These are phyloP conservation scores for Exophiala bonariae DNA, from an alignment of 2,329 filamentous ascomycete genomes.

Conservation along the genomic window DNA sequence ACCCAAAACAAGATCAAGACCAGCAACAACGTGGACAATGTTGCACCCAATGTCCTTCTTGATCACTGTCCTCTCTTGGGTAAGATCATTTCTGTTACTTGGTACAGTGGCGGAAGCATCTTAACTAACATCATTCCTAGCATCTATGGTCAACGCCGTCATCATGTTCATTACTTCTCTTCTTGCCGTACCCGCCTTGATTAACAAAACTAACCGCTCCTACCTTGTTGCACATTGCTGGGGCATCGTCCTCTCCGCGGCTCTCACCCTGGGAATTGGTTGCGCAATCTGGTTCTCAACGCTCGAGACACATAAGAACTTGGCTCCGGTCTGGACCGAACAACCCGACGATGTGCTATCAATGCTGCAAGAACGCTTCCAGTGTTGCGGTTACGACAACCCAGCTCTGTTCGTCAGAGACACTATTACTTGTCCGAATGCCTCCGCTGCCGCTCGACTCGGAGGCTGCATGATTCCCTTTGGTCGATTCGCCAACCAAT, in stretches of 20 bases:
- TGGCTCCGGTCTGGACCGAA: conserved; percentile 60
- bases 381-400: conserved; percentile 79
- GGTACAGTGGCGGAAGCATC: no score
- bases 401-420: conserved; percentile 71
- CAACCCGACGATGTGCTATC: conserved; percentile 62
- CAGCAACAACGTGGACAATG: conserved; percentile 47
- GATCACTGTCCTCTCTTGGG: conserved; percentile 54
- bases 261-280: conserved; percentile 67
- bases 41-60: conserved; percentile 54
- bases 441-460: conserved; percentile 68
- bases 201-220: conserved; percentile 63
- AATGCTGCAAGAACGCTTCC: conserved; percentile 72
- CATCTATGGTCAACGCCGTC: conserved; percentile 70
- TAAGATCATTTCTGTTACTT: no score
- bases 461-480: conserved; percentile 70
- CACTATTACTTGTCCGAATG: conserved; percentile 64
- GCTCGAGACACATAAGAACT: conserved; percentile 64
- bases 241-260: conserved; percentile 59
- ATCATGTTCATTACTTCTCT: conserved; percentile 71
- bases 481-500: conserved; percentile 67
- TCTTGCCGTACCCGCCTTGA: conserved; percentile 69
- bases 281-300: conserved; percentile 73
- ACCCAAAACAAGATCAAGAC: conserved; percentile 45
- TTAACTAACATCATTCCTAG: conserved; percentile 37
- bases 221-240: conserved; percentile 72